Conservation (phyloP, 495 filamentous ascomycete genomes). For the Aspergillus indologenus region DNA sequence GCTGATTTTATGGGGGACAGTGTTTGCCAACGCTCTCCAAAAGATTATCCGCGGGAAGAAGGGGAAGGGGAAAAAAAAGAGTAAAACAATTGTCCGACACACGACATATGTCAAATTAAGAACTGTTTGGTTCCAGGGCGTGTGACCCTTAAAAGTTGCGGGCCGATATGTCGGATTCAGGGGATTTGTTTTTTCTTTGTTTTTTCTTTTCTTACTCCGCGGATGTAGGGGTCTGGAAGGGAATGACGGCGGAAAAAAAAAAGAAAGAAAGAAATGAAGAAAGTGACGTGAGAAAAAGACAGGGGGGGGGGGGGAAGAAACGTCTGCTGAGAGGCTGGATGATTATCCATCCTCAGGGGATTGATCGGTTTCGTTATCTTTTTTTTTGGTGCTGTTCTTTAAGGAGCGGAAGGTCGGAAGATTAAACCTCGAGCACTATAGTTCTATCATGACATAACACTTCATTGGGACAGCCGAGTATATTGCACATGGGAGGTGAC, state of each 20-base stretch:
- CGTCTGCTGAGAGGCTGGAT: neutral
- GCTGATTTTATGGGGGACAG: too few relatives aligned
- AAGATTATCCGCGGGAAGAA: conserved; percentile 15
- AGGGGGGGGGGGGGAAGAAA: neutral
- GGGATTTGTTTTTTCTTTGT: conserved; percentile 2
- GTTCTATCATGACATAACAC: neutral
- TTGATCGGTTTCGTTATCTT: neutral
- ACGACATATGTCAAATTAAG: conserved; percentile 17
- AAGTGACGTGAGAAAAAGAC: neutral
- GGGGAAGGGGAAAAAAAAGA: conserved; percentile 5
- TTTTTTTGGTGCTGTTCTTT: neutral
- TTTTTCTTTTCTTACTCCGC: too few relatives aligned
- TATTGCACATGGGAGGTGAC: neutral
- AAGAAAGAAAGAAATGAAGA: conserved; percentile 9
- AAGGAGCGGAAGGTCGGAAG: neutral
- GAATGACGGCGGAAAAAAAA: neutral
- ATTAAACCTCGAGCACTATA: neutral
- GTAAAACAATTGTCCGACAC: neutral
- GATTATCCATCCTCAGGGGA: neutral
- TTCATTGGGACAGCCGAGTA: neutral
- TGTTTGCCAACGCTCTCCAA: conserved; percentile 38
- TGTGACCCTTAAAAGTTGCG: conserved; percentile 40
- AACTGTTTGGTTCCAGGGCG: conserved; percentile 27
- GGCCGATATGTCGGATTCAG: conserved; percentile 24
- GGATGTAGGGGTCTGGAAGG: too few relatives aligned